Evolutionary conservation across 1,139 yeast genomes (phyloP).

Genomic region (Kurtzmaniella quercitrusa): DNA sequence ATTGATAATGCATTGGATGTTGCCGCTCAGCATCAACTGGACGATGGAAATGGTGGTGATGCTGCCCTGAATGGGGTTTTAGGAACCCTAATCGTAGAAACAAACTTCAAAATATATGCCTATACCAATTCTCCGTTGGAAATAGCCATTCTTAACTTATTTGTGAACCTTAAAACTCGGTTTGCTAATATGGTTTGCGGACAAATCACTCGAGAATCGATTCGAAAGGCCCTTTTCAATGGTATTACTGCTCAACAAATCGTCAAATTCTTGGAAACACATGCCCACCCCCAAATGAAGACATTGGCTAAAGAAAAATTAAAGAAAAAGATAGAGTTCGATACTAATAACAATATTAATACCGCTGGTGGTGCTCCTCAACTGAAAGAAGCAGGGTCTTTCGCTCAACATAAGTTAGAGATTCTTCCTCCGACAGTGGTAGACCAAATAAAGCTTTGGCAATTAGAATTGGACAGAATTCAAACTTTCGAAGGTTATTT

Average conservation of each 20-base stretch:
- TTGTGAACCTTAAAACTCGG: slow-evolving; percentile 78
- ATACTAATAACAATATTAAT: slow-evolving; percentile 52
- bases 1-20: slow-evolving; percentile 55
- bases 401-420: slow-evolving; percentile 46
- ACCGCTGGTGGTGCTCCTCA: slow-evolving; percentile 45
- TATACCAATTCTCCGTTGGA: slow-evolving; percentile 94
- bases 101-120: slow-evolving; percentile 89
- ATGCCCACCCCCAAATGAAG: slow-evolving; percentile 93
- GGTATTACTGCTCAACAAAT: slow-evolving; percentile 97
- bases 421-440: slow-evolving; percentile 91
- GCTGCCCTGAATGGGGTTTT: slow-evolving; percentile 14
- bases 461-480: slow-evolving; percentile 88
- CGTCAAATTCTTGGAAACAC: slow-evolving; percentile 80
- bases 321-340: slow-evolving; percentile 64
- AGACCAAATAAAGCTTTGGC: slow-evolving; percentile 95
- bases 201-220: slow-evolving; percentile 86
- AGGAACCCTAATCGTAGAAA: slow-evolving; percentile 84
- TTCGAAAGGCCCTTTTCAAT: slow-evolving; percentile 73
- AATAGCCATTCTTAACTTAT: slow-evolving; percentile 84
- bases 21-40: slow-evolving; percentile 15
- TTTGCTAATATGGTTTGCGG: slow-evolving; percentile 94
- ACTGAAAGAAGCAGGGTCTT: slow-evolving; percentile 18
- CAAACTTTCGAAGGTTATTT: slow-evolving; percentile 84
- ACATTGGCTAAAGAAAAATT: slow-evolving; percentile 62
- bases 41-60: slow-evolving; percentile 20